Evolutionary conservation across 331 rosid genomes (phyloP), one percentile per base, ranked within the genome.

Genomic region (Malus hybrid): DNA sequence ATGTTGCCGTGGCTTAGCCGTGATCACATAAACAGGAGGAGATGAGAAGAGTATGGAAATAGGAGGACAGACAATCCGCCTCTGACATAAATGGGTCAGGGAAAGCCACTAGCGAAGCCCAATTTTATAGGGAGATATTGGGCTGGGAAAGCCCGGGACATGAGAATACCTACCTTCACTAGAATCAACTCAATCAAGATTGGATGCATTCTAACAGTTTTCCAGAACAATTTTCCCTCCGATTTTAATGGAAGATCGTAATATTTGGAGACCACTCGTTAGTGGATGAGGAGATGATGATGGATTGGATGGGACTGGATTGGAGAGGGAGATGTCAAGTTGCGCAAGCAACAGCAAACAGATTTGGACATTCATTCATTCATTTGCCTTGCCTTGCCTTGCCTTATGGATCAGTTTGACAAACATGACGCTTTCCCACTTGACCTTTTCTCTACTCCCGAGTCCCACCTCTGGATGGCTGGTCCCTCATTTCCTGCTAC

Each of bases 261-360:
- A 52, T 39, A 52, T 52, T 52, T 52, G 57, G 20, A 18, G 57
- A 79, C 82, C 82, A 70, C 58, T 64, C 42, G 57, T 66, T 5
- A 50, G 16, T 5, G 65, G 78, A 72, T 72, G 73, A 78, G 63
- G 63, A 67, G 80, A 8, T 61, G 48, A 44, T 12, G 33, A 52
- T 6, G 57, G 46, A 39, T 39, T 9, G 46, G 44, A 36, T 36
- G 2, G 29, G 48, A 42, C 10, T 50, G 56, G 57, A 16, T 0
- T 6, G 57, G 20, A 50, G n/a, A 50, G 56, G 56, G 7, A 18
- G n/a, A 16, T 50, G 19, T 46, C 55, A 26, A 66, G 24, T 15
- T 50, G 53, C 64, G 5, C 19, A 56, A 39, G 44, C 11, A 6
- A 64, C 32, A 22, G 52, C 24, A 52, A 22, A 42, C 48, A 42